Conservation (phyloP, 2,329 filamentous ascomycete genomes). For the Dactylella cylindrospora region DNA sequence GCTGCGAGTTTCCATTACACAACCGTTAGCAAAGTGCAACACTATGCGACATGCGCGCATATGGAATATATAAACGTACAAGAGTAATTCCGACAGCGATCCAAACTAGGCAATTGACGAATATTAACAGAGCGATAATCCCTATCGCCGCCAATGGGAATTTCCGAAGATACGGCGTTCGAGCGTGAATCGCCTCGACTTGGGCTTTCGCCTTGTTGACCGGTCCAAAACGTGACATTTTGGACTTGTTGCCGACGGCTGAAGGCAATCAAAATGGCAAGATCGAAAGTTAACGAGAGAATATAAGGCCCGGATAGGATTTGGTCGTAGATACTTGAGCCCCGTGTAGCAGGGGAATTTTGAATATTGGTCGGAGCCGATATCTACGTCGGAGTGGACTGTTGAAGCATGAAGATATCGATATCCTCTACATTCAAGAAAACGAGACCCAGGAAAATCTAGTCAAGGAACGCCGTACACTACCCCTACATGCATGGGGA, state of each 20-base stretch:
- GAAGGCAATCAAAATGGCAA: not conserved
- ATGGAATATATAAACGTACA: conserved; percentile 31
- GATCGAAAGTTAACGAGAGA: too few species aligned
- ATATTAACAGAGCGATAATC: conserved; percentile 58
- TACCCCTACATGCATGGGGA: too few species aligned
- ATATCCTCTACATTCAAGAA: too few species aligned
- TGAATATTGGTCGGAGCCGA: too few species aligned
- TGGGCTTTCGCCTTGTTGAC: conserved; percentile 13
- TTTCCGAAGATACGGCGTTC: conserved; percentile 45
- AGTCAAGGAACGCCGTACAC: too few species aligned
- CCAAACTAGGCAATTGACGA: conserved; percentile 62
- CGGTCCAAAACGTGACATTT: conserved; percentile 1
- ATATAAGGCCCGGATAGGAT: too few species aligned
- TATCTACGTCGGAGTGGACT: too few species aligned
- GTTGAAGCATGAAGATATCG: too few species aligned
- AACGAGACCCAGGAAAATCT: too few species aligned
- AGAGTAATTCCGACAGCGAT: conserved; percentile 57
- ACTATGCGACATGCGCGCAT: too few species aligned
- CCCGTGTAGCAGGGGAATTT: too few species aligned
- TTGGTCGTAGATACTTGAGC: too few species aligned
- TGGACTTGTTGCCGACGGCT: not conserved
- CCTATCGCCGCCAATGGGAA: conserved; percentile 52
- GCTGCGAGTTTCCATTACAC: conserved; percentile 31
- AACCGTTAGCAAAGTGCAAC: conserved; percentile 23
- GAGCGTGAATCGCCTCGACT: conserved; percentile 15